Evolutionary conservation across 1,284 basidiomycete genomes (phyloP), one percentile per base, ranked within the genome.

Genomic region (Naganishia sp.): DNA sequence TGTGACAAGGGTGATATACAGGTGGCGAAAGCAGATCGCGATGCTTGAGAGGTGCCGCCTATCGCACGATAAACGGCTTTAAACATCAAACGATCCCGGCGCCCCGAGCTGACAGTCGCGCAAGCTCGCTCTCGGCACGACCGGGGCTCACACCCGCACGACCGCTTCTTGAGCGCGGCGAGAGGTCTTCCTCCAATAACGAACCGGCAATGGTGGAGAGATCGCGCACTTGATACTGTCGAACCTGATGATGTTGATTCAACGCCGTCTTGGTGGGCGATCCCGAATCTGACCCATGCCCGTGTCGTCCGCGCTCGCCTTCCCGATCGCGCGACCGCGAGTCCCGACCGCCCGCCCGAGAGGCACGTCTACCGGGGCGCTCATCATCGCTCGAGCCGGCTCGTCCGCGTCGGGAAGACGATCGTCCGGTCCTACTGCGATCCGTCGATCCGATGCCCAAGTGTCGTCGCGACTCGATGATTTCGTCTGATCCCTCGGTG

Each of bases 151-250:
- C 36, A 39, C 36, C 36, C 36, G 36, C 9, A 2, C 36, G 36
- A 13, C 36, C 36, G 9, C 13, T 39, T 39, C 13, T 9, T 39
- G 42, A 31, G 6, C 6, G 18, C 21, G 55, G 55, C 43, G 55
- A 57, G 21, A 7, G 16, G 13, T 45, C 48, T 25, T 61, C 57
- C 21, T 61, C 46, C 28, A 63, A 53, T 2, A 57, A 43, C 18
- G 66, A 67, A 11, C 66, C 66, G 36, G 63, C 54, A n/a, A 67
- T 67, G n/a, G 66, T 67, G 21, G 56, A 60, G 10, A 67, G 43
- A 10, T 67, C 66, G 18, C 39, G 44, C 15, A 3, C 33, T 23
- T 43, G 57, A 21, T 50, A 61, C 25, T 36, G 33, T 21, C 25
- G 18, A 39, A 13, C 13, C 11, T 48, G 33, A 39, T 42, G 33